Evolutionary conservation across 805 yeast species (phyloP), one percentile per base, ranked within the genome.

Genomic region (Metschnikowia kunwiensis): DNA sequence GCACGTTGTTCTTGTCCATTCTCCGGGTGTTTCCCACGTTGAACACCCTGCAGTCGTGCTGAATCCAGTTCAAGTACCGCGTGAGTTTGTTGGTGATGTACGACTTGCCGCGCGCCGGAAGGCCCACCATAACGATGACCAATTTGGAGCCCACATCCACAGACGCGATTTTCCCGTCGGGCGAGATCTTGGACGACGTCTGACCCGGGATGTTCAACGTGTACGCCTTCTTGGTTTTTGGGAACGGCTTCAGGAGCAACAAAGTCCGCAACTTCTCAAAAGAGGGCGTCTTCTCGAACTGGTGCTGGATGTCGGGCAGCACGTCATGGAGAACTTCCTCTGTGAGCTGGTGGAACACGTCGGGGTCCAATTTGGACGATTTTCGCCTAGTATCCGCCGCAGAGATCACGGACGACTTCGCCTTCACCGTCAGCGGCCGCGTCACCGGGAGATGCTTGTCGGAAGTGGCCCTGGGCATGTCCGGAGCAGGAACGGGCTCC

Each of bases 11-110:
- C 37, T 44, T 47, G 17, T 84, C 88, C 46, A 78, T 77, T 53
- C 97, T 72, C 51, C 98, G 74, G 0, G 97, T 91, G 52, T 93
- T 86, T 1, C 98, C 98, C 20, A 93, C 98, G 54, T 91, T 91
- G 68, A 93, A 91, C 7, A 91, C 89, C 46, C 82, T 74, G 42
- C 95, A 81, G 49, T 85, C 87, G 51, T 89, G 94, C 61, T 89
- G 95, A 25, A 88, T 75, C 95, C 96, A 91, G 63, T 91, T 91
- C 56, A 91, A 68, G 61, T 86, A 93, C 42, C 97, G 66, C 1
- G 94, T 85, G 31, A 91, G 70, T 57, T 93, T 91, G 60, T 88
- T 91, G 34, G 97, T 87, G 44, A 91, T 79, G 57, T 89, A 93
- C 1, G 95, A 84, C 59, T 91, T 91, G 3, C 98, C 98, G 36